Evolutionary conservation across 345 rosid species (phyloP).

Genomic region (Camelina sativa): DNA sequence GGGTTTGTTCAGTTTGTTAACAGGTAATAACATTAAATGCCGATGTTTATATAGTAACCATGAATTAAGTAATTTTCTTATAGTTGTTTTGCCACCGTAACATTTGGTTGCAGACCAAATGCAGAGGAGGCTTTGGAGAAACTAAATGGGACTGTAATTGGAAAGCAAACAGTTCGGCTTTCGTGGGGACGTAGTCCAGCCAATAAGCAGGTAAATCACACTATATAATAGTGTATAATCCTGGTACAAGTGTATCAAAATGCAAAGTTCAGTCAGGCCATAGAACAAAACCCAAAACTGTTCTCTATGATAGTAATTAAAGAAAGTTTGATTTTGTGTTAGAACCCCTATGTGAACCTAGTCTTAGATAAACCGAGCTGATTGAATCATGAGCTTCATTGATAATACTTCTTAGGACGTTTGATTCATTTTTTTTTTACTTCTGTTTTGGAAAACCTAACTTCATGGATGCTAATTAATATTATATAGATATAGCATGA

Average conservation of each 20-base stretch:
- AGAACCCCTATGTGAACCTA: background rate
- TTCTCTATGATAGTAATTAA: background rate
- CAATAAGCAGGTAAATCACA: slow-evolving; percentile 65
- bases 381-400: background rate
- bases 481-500: background rate
- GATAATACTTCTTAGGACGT: background rate
- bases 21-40: slow-evolving; percentile 55
- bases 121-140: slow-evolving; percentile 95
- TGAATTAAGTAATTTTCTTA: background rate
- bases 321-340: background rate
- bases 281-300: background rate
- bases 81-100: background rate
- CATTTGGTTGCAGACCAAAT: slow-evolving; percentile 53
- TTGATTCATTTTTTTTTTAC: background rate
- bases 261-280: background rate
- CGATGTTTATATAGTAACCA: background rate
- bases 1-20: slow-evolving; percentile 90
- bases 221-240: background rate
- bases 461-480: background rate
- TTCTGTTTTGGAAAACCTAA: background rate
- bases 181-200: slow-evolving; percentile 89
- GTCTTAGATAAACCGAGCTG: background rate
- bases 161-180: slow-evolving; percentile 76
- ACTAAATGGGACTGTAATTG: slow-evolving; percentile 65
- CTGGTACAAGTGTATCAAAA: background rate